These are phyloP conservation scores for Cerioporus squamosus DNA, from an alignment of 1,284 basidiomycete species.

Conservation along the genomic window DNA sequence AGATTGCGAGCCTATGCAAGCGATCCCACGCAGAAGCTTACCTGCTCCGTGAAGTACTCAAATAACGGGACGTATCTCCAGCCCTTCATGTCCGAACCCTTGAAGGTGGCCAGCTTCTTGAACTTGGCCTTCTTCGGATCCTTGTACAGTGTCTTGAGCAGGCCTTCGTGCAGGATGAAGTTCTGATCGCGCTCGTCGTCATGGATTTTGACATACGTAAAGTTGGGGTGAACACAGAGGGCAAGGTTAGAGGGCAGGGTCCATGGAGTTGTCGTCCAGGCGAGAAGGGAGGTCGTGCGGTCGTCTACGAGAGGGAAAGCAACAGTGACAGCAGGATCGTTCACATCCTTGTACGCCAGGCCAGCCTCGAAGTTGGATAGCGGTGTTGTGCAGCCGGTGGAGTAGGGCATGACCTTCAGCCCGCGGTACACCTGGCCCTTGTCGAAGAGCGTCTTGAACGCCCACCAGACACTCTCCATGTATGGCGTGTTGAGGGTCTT, in stretches of 20 bases:
- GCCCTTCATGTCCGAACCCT: conserved; percentile 92
- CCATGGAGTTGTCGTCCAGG: conserved; percentile 99
- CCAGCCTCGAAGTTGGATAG: conserved; percentile 99
- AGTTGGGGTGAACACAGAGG: conserved; percentile 95
- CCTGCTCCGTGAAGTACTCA: conserved; percentile 95
- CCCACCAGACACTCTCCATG: conserved; percentile 99
- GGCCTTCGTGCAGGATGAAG: conserved; percentile 91
- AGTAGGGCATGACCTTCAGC: conserved; percentile 97
- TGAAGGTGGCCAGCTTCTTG: conserved; percentile 88
- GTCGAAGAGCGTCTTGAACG: conserved; percentile 92
- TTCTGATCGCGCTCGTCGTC: conserved; percentile 89
- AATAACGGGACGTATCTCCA: conserved; percentile 98
- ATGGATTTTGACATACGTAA: conserved; percentile 96
- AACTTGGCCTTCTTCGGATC: conserved; percentile 98
- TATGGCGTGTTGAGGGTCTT: conserved; percentile 94
- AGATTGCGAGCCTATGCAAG: background rate
- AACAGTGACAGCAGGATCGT: conserved; percentile 94
- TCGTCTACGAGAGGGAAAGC: conserved; percentile 94
- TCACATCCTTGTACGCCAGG: conserved; percentile 91
- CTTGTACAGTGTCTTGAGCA: conserved; percentile 93
- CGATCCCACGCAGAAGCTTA: conserved; percentile 34
- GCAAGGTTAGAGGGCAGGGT: conserved; percentile 96
- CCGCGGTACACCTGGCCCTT: conserved; percentile 97
- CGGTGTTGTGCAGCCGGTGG: conserved; percentile 95
- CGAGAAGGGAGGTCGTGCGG: conserved; percentile 87